Percentiles rank a stretch among this genome's conserved stretches.
Evolutionary conservation across 2,329 filamentous ascomycete genomes (phyloP).

Genomic region (Neocatenulostroma microsporum): DNA sequence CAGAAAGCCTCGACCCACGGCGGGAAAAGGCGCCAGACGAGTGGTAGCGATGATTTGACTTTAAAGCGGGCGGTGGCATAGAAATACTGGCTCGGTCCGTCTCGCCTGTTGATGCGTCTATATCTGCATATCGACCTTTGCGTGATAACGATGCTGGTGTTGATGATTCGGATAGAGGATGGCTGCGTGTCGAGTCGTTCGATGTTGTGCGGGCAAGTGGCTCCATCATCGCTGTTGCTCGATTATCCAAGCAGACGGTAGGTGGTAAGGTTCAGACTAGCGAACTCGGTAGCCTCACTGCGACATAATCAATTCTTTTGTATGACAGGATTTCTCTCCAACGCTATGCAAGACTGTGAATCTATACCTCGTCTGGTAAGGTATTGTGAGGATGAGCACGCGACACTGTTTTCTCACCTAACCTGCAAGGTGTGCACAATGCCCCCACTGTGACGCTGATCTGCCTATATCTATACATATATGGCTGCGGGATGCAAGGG

Average conservation of each 20-base stretch:
- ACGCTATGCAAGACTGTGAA: no score
- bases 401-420: no score
- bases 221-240: constrained; percentile 12
- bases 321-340: no score
- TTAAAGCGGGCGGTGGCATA: constrained; percentile 48
- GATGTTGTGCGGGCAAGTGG: constrained; percentile 19
- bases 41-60: constrained; percentile 6
- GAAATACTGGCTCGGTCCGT: constrained; percentile 55
- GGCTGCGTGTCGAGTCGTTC: constrained; percentile 32
- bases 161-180: constrained; percentile 40
- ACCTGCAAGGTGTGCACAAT: no score
- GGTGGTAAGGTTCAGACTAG: no score
- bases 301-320: neutral
- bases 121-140: constrained; percentile 54
- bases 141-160: constrained; percentile 26
- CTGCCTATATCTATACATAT: no score
- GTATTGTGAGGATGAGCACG: no score
- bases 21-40: neutral
- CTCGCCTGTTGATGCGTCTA: constrained; percentile 51
- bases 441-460: no score
- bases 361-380: no score
- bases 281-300: no score
- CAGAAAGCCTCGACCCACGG: constrained; percentile 5
- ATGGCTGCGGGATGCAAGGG: no score
- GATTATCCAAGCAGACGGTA: neutral